These are phyloP conservation scores for Epithemia pelagica DNA, from an alignment of 108 stramenopile genomes.

Conservation along the genomic window DNA sequence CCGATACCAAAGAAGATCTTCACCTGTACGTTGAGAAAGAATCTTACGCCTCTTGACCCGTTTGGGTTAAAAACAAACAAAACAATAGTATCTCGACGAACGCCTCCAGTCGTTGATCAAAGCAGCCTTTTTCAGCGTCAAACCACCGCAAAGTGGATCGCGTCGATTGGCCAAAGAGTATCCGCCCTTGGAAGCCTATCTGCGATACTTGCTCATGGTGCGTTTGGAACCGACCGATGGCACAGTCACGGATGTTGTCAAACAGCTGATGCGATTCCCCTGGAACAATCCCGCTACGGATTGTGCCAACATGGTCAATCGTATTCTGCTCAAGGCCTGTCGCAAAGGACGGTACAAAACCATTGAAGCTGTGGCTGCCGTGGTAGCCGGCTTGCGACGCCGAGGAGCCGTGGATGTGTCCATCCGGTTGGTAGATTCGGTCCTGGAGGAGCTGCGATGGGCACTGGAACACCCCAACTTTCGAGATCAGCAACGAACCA, in stretches of 20 bases:
- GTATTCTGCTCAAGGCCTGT: slow-evolving; percentile 83
- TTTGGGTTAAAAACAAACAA: background rate
- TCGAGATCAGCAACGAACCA: slow-evolving; percentile 80
- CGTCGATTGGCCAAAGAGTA: slow-evolving; percentile 62
- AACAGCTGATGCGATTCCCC: slow-evolving; percentile 84
- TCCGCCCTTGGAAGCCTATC: slow-evolving; percentile 78
- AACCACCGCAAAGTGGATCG: slow-evolving; percentile 51
- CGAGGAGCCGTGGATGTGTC: slow-evolving; percentile 60
- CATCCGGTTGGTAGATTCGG: slow-evolving; percentile 72
- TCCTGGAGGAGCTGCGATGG: slow-evolving; percentile 86
- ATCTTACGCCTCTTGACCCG: background rate
- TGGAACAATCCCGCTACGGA: slow-evolving; percentile 79
- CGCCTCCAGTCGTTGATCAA: slow-evolving; percentile 71
- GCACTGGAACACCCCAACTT: slow-evolving; percentile 76
- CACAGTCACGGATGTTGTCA: slow-evolving; percentile 62
- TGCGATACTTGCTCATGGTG: slow-evolving; percentile 67
- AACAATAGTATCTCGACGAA: slow-evolving; percentile 63
- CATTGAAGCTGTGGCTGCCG: slow-evolving; percentile 72
- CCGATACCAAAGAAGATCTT: too few relatives aligned
- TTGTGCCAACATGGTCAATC: slow-evolving; percentile 63
- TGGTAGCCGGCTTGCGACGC: slow-evolving; percentile 65
- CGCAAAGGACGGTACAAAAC: slow-evolving; percentile 76
- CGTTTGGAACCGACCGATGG: slow-evolving; percentile 51
- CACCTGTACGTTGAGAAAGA: background rate
- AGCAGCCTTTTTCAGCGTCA: slow-evolving; percentile 73